phyloP scores from a whole-genome alignment of 2,329 filamentous ascomycete genomes.

The Cladobotryum mycophilum region DNA sequence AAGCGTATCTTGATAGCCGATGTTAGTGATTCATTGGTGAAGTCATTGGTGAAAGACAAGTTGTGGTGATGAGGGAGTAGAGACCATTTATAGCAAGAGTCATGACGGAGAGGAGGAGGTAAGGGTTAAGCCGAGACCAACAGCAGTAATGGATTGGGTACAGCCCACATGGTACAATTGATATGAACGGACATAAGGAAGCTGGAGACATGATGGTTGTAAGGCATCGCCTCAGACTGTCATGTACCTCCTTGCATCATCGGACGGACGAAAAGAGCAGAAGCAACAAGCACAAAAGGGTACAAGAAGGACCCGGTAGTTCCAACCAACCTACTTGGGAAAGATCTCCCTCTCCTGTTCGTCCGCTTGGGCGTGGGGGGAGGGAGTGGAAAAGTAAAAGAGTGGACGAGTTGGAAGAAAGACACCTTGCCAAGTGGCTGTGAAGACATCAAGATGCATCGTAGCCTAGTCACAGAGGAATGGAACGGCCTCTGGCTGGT shows the following conservation, averaged over 20 bases:
- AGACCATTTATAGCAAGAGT: constrained; percentile 1
- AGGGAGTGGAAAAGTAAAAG: not conserved
- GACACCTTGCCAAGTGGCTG: constrained; percentile 9
- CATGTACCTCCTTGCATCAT: too few relatives aligned
- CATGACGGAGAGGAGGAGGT: not conserved
- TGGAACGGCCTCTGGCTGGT: constrained; percentile 8
- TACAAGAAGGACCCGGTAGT: not conserved
- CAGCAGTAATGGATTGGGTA: too few relatives aligned
- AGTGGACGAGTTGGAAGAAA: constrained; percentile 1
- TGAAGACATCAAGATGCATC: constrained; percentile 4
- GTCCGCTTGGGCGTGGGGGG: not conserved
- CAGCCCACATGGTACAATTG: too few relatives aligned
- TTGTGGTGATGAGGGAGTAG: not conserved
- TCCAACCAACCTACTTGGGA: too few relatives aligned
- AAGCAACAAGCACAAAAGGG: too few relatives aligned
- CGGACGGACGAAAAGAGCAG: too few relatives aligned
- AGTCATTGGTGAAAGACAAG: not conserved
- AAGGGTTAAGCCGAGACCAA: too few relatives aligned
- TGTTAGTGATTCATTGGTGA: not conserved
- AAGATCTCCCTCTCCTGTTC: too few relatives aligned
- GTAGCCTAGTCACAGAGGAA: constrained; percentile 11
- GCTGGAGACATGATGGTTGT: too few relatives aligned
- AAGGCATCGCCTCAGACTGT: too few relatives aligned
- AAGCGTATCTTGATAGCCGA: not conserved
- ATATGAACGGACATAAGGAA: too few relatives aligned